Evolutionary conservation across 176 grass and related monocot species (phyloP).

Genomic region (Elaeis guineensis): DNA sequence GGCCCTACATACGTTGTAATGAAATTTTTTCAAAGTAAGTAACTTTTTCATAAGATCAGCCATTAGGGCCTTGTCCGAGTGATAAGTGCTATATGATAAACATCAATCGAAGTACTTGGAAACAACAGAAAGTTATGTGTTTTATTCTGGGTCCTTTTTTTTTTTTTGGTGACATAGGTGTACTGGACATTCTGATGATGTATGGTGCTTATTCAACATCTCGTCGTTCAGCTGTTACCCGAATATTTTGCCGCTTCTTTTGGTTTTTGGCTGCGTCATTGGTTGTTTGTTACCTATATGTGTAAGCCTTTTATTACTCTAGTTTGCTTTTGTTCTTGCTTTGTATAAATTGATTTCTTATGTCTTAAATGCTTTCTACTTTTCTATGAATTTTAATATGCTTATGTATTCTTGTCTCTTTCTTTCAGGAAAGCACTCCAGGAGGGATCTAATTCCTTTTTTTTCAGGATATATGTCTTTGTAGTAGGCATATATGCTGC

Average conservation of each 20-base stretch:
- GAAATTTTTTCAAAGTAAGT: constrained; percentile 84
- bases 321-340: background rate
- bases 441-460: constrained; percentile 41
- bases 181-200: constrained; percentile 94
- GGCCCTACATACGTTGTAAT: constrained; percentile 80
- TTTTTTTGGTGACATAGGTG: constrained; percentile 32
- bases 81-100: too few relatives aligned
- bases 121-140: background rate
- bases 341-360: background rate
- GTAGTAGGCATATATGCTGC: constrained; percentile 60
- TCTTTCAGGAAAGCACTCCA: constrained; percentile 77
- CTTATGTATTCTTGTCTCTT: background rate
- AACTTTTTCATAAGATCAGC: background rate
- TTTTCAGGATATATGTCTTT: constrained; percentile 83
- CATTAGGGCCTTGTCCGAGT: too few relatives aligned
- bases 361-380: background rate
- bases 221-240: constrained; percentile 65
- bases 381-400: constrained; percentile 26
- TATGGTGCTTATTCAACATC: constrained; percentile 93
- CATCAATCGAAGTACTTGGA: too few relatives aligned
- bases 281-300: constrained; percentile 67
- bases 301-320: constrained; percentile 36
- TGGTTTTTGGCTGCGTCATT: constrained; percentile 68
- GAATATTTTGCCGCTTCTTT: constrained; percentile 67
- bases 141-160: constrained; percentile 3